Evolutionary conservation across 2,329 filamentous ascomycete species (phyloP).

Genomic region (Colletotrichum graminicola): DNA sequence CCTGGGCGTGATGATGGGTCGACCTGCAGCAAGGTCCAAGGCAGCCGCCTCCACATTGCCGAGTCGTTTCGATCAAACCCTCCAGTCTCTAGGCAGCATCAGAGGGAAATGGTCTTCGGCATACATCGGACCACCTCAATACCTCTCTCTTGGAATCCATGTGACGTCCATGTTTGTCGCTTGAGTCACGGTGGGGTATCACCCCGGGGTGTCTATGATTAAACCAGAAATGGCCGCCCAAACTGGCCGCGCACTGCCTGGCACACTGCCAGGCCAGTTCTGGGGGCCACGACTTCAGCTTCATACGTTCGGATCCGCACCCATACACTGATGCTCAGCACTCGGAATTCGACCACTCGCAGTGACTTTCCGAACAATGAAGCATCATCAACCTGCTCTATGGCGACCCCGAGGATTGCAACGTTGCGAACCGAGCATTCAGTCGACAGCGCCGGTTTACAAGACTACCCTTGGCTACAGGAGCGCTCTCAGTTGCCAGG

Average conservation of each 20-base stretch:
- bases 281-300: conserved; percentile 11
- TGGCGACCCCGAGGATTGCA: conserved; percentile 6
- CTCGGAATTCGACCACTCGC: conserved; percentile 17
- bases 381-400: not conserved
- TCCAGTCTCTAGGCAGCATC: conserved; percentile 14
- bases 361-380: conserved; percentile 1
- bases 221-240: conserved; percentile 18
- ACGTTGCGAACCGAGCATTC: not conserved
- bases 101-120: not conserved
- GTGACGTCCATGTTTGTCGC: conserved; percentile 8
- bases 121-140: conserved; percentile 16
- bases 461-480: not conserved
- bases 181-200: conserved; percentile 13
- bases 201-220: conserved; percentile 13
- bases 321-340: conserved; percentile 1
- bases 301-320: not conserved
- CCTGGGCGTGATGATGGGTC: not conserved
- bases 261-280: conserved; percentile 31
- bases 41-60: conserved; percentile 8
- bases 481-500: not conserved
- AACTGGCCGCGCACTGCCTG: conserved; percentile 36
- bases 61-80: conserved; percentile 4
- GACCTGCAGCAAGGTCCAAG: conserved; percentile 4
- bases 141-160: not conserved
- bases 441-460: not conserved